Evolutionary conservation across 257 asterid genomes (phyloP).

Genomic region (Plantago elongata): DNA sequence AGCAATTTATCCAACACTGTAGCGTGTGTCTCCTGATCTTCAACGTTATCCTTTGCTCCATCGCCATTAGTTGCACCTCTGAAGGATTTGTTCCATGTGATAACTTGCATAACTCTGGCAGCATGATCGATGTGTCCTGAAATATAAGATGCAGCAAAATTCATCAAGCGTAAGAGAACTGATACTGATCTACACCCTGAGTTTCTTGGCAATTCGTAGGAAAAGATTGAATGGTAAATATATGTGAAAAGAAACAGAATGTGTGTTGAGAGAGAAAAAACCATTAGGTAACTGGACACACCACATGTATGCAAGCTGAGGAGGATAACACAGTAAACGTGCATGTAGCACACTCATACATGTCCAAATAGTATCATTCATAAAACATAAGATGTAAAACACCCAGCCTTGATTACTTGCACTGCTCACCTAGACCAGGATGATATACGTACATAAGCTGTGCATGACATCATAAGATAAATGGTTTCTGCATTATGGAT

Average conservation of each 20-base stretch:
- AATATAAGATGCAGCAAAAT: conserved; percentile 20
- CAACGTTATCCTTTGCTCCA: conserved; percentile 44
- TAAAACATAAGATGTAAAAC: not conserved
- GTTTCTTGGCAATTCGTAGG: too few species aligned
- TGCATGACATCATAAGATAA: not conserved
- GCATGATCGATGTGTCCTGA: conserved; percentile 97
- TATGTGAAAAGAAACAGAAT: too few species aligned
- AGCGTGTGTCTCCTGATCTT: conserved; percentile 86
- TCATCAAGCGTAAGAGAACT: conserved; percentile 8
- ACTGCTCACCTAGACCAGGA: not conserved
- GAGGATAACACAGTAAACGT: too few species aligned
- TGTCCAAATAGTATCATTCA: not conserved
- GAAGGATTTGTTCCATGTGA: conserved; percentile 94
- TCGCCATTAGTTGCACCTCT: conserved; percentile 63
- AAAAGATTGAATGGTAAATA: too few species aligned
- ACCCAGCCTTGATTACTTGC: not conserved
- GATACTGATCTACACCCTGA: not conserved
- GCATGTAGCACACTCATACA: too few species aligned
- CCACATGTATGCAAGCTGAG: too few species aligned
- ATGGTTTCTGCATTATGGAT: too few species aligned
- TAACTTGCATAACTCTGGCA: conserved; percentile 89
- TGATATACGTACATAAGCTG: not conserved
- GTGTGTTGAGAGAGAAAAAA: too few species aligned
- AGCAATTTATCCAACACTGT: conserved; percentile 88
- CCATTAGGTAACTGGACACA: too few species aligned